Evolutionary conservation across 1,139 yeast species (phyloP).

Genomic region (Citeromyces hawaiiensis): DNA sequence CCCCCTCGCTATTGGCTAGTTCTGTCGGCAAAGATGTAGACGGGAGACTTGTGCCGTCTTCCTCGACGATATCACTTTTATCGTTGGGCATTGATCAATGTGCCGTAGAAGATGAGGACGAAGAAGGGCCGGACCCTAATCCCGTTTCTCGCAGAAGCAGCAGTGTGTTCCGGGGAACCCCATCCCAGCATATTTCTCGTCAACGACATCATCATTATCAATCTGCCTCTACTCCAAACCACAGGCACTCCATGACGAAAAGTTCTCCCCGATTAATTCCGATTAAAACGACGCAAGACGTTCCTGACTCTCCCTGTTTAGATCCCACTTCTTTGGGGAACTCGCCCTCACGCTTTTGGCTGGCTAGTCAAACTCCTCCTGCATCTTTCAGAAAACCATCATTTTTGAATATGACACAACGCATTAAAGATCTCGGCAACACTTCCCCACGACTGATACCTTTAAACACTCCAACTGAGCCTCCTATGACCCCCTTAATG

Average conservation of each 20-base stretch:
- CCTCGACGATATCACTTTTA: conserved; percentile 38
- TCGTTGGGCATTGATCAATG: conserved; percentile 19
- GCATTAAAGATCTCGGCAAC: background rate
- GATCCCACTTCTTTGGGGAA: conserved; percentile 40
- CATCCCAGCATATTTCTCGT: background rate
- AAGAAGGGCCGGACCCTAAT: conserved; percentile 1
- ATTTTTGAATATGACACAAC: background rate
- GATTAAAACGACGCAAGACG: conserved; percentile 1
- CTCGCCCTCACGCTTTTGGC: conserved; percentile 42
- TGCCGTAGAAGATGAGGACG: conserved; percentile 7
- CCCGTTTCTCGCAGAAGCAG: background rate
- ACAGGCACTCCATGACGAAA: background rate
- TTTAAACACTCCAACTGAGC: no score
- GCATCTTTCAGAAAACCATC: background rate
- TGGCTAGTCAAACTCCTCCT: conserved; percentile 41
- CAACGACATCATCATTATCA: conserved; percentile 5
- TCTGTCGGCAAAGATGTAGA: conserved; percentile 38
- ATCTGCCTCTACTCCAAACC: background rate
- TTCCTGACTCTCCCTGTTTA: conserved; percentile 38
- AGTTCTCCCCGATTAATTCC: background rate
- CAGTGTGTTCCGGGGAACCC: background rate
- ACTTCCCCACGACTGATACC: no score
- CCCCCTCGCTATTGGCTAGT: conserved; percentile 39
- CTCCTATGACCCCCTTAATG: no score
- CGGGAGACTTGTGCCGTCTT: conserved; percentile 37